phyloP scores from a whole-genome alignment of 169 alveolate genomes.

The Babesia bigemina region DNA sequence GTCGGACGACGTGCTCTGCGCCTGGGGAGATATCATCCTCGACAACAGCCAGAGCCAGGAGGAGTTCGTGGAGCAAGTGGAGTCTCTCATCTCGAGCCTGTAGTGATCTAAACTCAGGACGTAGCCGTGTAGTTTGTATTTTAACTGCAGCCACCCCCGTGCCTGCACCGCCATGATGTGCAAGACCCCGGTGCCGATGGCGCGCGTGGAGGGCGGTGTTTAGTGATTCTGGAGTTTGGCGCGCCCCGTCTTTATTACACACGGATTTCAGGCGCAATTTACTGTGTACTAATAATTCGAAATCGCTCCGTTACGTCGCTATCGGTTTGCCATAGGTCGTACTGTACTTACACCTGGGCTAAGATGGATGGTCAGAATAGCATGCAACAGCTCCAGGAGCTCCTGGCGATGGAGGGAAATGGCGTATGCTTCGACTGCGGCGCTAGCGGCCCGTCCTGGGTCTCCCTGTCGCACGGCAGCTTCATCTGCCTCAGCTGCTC shows the following conservation, averaged over 20 bases:
- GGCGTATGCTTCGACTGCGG: conserved; percentile 79
- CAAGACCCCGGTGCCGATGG: background rate
- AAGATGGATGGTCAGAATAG: conserved; percentile 46
- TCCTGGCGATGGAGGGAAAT: conserved; percentile 58
- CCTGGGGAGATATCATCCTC: conserved; percentile 62
- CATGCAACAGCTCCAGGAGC: conserved; percentile 57
- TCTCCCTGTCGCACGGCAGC: conserved; percentile 92
- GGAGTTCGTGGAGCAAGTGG: conserved; percentile 20
- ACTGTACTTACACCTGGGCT: no score
- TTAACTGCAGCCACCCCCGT: no score
- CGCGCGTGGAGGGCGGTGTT: background rate
- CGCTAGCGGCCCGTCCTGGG: conserved; percentile 93
- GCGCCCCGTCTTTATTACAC: background rate
- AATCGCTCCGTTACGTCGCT: no score
- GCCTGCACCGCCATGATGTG: no score
- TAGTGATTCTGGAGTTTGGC: background rate
- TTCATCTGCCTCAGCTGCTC: conserved; percentile 94
- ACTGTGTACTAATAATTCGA: no score
- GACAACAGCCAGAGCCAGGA: conserved; percentile 40
- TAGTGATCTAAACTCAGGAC: background rate
- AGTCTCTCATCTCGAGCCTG: background rate
- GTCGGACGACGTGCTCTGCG: conserved; percentile 35
- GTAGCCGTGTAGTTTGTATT: background rate
- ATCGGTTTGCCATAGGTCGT: no score
- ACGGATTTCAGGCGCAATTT: no score